A percentile compares a stretch with the other conserved stretches of the same genome.
phyloP scores from a whole-genome alignment of 148 eudicot genomes.

The Fagopyrum homotropicum region DNA sequence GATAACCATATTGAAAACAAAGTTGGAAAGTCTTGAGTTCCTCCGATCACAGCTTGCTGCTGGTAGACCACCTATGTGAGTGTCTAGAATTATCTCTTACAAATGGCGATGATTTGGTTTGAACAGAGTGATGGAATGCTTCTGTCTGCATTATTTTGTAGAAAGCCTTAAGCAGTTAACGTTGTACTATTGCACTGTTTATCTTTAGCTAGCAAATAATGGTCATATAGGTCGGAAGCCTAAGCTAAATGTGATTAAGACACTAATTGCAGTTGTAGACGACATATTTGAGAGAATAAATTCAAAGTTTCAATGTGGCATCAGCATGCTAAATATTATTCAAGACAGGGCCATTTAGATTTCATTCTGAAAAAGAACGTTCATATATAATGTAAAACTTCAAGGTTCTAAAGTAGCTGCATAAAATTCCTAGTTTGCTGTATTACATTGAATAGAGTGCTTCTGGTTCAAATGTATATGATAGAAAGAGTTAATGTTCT shows the following conservation, averaged over 20 bases:
- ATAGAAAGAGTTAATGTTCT: not conserved
- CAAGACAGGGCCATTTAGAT: not conserved
- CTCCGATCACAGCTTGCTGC: constrained; percentile 26
- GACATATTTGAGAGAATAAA: not conserved
- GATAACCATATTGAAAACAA: constrained; percentile 34
- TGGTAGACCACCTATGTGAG: constrained; percentile 36
- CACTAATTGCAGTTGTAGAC: not conserved
- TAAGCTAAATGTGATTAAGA: not conserved
- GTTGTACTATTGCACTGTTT: not conserved
- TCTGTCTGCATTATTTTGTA: not conserved
- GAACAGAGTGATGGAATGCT: not conserved
- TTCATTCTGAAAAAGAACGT: not conserved
- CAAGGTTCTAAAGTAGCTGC: too few species aligned
- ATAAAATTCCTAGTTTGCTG: not conserved
- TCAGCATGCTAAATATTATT: not conserved
- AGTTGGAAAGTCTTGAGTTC: constrained; percentile 36
- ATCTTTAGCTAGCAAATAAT: not conserved
- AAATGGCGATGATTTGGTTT: not conserved
- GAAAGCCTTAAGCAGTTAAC: not conserved
- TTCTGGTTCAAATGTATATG: not conserved
- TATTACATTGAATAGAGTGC: not conserved
- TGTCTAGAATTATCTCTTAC: not conserved
- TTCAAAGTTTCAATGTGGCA: not conserved
- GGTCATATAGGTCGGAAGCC: not conserved
- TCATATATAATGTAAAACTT: too few species aligned